Base-by-base conservation (phyloP, 345 rosid species). In the Citrus trifoliata region DNA sequence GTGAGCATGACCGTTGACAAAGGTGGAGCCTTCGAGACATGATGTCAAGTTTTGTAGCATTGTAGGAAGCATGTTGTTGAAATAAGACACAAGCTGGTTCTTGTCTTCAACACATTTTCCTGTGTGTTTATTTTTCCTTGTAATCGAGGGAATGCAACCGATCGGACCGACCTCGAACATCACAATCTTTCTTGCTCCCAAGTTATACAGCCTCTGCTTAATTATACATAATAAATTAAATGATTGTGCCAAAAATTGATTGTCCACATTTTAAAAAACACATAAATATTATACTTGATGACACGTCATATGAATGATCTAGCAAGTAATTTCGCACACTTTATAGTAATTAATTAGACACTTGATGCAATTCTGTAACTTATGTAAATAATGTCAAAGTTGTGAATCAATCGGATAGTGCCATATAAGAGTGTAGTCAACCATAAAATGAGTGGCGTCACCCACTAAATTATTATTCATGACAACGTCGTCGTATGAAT, bases 111-210 rank as follows among this genome's bases (percentile, higher is more conserved):
- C 79, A 6, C 89, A 89, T 62, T 53, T 61, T 21, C 89, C 87
- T 0, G 25, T 30, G 70, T 76, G 80, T 22, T 70, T 35, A 7
- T 75, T 32, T 24, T 60, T 80, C 73, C 75, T 85, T 6, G 85
- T 61, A 2, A 87, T 63, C 0, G 74, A 69, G 3, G 90, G 90
- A 35, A 84, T 81, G 87, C 91, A 88, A 4, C 90, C 89, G 0
- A 90, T 80, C 2, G 90, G 89, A 1, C 89, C 90, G 33, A 90
- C 56, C 75, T 90, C 87, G 55, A 80, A 78, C 75, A 84, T 73
- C 21, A 87, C 76, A 7, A 88, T 67, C 80, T 82, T 90, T 61
- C 87, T 84, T 2, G 83, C 88, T 78, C 90, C 90, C 66, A 83
- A 2, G 14, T 53, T 66, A 40, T 84, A 82, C 22, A 88, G 28